These are phyloP conservation scores for Pelargonium myrrhifolium DNA, from an alignment of 441 rosid genomes.

Conservation along the genomic window DNA sequence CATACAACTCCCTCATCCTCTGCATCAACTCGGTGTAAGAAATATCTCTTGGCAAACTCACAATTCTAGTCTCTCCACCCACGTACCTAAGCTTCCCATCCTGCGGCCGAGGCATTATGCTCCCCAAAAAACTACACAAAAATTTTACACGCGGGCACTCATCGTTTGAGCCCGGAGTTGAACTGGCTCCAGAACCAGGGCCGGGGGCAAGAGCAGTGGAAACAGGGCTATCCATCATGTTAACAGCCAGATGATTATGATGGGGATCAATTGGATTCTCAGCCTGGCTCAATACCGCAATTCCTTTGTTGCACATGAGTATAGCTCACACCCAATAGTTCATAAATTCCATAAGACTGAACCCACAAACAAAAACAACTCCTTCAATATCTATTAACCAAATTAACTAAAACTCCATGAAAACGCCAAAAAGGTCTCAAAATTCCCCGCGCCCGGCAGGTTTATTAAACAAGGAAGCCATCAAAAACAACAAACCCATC, in stretches of 20 bases:
- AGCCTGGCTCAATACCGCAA: conserved; percentile 28
- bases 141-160: conserved; percentile 71
- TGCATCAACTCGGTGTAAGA: conserved; percentile 69
- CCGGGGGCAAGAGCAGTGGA: conserved; percentile 30
- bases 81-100: conserved; percentile 87
- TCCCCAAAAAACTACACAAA: conserved; percentile 85
- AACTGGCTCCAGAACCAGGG: conserved; percentile 22
- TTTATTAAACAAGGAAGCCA: neutral
- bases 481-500: neutral
- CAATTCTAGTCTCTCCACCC: conserved; percentile 93
- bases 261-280: conserved; percentile 21
- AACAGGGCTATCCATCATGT: conserved; percentile 50
- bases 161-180: conserved; percentile 40
- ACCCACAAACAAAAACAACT: conserved; percentile 19
- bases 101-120: conserved; percentile 90
- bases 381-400: conserved; percentile 14
- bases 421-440: neutral
- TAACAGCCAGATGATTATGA: conserved; percentile 22
- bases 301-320: conserved; percentile 49
- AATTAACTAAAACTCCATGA: conserved; percentile 15
- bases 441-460: neutral
- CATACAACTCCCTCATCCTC: conserved; percentile 85
- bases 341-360: conserved; percentile 8
- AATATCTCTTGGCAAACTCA: conserved; percentile 62
- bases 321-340: conserved; percentile 22